Percentiles rank a stretch among this genome's conserved stretches.
Evolutionary conservation across 768 basidiomycete species (phyloP).

Genomic region (Rhodosporidiobolus odoratus): DNA sequence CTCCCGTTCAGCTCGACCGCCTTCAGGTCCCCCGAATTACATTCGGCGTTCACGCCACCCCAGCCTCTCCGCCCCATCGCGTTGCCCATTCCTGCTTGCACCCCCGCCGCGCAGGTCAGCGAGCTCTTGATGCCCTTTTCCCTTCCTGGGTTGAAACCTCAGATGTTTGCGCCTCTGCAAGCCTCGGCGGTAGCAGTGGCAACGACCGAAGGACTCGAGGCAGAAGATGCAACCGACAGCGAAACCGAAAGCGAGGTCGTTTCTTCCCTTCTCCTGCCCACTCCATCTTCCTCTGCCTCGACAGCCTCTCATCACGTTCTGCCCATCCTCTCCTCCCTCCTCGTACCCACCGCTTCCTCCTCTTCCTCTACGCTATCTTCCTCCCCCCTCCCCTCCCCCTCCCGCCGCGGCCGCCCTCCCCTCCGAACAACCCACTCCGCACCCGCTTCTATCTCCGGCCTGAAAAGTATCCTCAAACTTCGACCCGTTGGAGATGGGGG

Average conservation of each 20-base stretch:
- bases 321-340: background rate
- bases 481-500: background rate
- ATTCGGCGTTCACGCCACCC: too few relatives aligned
- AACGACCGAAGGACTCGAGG: background rate
- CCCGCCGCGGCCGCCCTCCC: background rate
- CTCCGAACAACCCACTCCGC: background rate
- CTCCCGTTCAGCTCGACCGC: background rate
- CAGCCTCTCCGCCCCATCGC: too few relatives aligned
- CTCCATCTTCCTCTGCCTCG: background rate
- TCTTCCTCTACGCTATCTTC: conserved; percentile 12
- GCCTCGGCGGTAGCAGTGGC: background rate
- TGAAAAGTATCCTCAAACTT: conserved; percentile 25
- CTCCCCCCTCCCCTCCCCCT: background rate
- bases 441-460: background rate
- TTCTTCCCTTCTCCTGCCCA: background rate
- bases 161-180: too few relatives aligned
- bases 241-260: conserved; percentile 20
- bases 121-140: background rate
- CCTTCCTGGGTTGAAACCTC: background rate
- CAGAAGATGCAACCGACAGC: conserved; percentile 10
- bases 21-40: too few relatives aligned
- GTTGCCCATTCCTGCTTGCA: too few relatives aligned
- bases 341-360: background rate
- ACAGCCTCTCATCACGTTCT: background rate
- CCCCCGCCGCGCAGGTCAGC: background rate